These are phyloP conservation scores for Colletotrichum eleusines DNA, from an alignment of 2,329 filamentous ascomycete genomes.

Conservation along the genomic window DNA sequence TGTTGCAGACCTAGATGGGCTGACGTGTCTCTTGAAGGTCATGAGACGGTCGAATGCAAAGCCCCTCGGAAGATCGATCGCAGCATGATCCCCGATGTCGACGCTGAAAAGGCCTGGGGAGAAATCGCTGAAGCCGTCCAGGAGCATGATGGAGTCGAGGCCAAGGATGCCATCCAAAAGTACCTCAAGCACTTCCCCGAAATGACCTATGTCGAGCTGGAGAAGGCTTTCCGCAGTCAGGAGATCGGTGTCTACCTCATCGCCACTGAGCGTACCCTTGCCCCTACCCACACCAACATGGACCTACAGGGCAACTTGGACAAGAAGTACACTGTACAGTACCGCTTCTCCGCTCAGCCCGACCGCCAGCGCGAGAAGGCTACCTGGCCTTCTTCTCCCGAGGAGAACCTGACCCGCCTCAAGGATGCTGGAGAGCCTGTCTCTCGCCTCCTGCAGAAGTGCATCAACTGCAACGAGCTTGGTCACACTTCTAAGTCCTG, in stretches of 20 bases:
- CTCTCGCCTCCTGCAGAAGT: constrained; percentile 69
- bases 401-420: constrained; percentile 75
- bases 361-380: constrained; percentile 69
- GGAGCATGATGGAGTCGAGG: constrained; percentile 71
- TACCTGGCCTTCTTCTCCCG: constrained; percentile 68
- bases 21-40: constrained; percentile 56
- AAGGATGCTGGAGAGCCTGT: constrained; percentile 74
- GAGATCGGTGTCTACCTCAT: constrained; percentile 71
- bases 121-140: constrained; percentile 64
- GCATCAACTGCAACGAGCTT: constrained; percentile 72
- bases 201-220: constrained; percentile 70
- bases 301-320: constrained; percentile 76
- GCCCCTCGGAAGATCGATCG: constrained; percentile 70
- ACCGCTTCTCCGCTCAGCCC: constrained; percentile 70
- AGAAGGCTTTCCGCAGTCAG: constrained; percentile 68
- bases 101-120: constrained; percentile 69
- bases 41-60: constrained; percentile 67
- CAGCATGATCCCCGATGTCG: constrained; percentile 60
- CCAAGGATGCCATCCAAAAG: constrained; percentile 69
- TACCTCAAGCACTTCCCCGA: constrained; percentile 73
- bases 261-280: constrained; percentile 68
- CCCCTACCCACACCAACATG: constrained; percentile 74
- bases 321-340: constrained; percentile 73
- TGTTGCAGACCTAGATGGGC: not conserved
- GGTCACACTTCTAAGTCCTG: constrained; percentile 74